These are phyloP conservation scores for Eucalyptus curtisii DNA, from an alignment of 345 rosid genomes.

Conservation along the genomic window DNA sequence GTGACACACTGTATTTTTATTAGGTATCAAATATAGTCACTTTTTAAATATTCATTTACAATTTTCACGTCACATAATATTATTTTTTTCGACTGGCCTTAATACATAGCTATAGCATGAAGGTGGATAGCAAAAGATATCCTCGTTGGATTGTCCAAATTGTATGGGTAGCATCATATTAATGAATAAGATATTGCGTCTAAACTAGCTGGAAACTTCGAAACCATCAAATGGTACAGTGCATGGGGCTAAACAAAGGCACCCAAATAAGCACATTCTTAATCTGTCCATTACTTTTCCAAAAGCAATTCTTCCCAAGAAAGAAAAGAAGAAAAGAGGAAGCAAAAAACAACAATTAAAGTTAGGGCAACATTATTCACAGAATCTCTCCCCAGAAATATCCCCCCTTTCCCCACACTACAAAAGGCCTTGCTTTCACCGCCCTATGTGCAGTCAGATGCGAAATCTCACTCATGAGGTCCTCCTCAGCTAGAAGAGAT, in stretches of 20 bases:
- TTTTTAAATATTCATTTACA: background rate
- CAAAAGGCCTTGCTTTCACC: constrained; percentile 4
- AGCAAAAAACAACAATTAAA: background rate
- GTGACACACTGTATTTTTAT: background rate
- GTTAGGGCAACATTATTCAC: background rate
- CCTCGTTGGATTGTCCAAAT: background rate
- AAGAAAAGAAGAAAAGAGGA: background rate
- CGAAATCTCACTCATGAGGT: background rate
- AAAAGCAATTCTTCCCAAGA: background rate
- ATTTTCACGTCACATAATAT: background rate
- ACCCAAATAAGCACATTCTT: background rate
- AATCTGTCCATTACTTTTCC: constrained; percentile 2
- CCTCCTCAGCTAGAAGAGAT: background rate
- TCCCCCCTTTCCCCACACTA: background rate
- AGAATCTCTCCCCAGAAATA: background rate
- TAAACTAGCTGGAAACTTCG: background rate
- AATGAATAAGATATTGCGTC: background rate
- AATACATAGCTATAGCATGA: background rate
- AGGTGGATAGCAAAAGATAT: background rate
- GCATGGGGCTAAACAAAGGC: background rate
- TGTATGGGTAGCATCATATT: background rate
- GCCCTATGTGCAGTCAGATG: constrained; percentile 2
- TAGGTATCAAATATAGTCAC: background rate
- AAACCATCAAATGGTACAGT: background rate
- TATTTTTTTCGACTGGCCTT: background rate